Evolutionary conservation across 345 rosid genomes (phyloP).

Genomic region (Punica granatum): DNA sequence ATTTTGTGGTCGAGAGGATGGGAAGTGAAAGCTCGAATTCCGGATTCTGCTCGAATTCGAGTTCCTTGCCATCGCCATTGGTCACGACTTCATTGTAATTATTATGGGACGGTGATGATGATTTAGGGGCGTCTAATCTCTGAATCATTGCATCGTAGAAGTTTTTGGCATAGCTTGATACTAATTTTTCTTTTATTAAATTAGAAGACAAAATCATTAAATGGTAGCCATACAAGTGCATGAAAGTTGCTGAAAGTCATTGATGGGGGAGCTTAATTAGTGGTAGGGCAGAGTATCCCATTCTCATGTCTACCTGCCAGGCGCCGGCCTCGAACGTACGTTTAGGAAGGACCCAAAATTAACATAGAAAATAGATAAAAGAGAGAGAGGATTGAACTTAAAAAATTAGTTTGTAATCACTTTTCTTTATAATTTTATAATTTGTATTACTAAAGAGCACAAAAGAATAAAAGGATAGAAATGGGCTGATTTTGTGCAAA

Average conservation of each 20-base stretch:
- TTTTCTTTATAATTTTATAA: too few relatives aligned
- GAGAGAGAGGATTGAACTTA: too few relatives aligned
- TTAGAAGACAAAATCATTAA: too few relatives aligned
- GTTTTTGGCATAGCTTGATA: too few relatives aligned
- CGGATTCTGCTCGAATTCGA: slow-evolving; percentile 3
- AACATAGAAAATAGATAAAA: too few relatives aligned
- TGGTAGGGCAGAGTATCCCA: too few relatives aligned
- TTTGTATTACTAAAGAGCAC: not conserved
- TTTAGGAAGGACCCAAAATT: too few relatives aligned
- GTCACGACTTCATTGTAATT: not conserved
- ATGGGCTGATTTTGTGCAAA: not conserved
- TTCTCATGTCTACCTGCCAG: too few relatives aligned
- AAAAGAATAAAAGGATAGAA: not conserved
- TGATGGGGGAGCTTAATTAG: not conserved
- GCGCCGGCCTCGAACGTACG: too few relatives aligned
- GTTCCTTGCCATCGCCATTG: not conserved
- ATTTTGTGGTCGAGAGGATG: slow-evolving; percentile 6
- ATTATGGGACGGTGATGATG: not conserved
- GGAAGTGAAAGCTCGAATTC: not conserved
- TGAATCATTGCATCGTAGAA: too few relatives aligned
- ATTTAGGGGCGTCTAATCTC: not conserved
- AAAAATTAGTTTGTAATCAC: too few relatives aligned
- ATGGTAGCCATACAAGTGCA: not conserved
- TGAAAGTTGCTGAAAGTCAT: not conserved
- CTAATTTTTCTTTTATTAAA: too few relatives aligned